Evolutionary conservation across 768 basidiomycete species (phyloP), one percentile per base, ranked within the genome.

Genomic region (Mycena maculata): DNA sequence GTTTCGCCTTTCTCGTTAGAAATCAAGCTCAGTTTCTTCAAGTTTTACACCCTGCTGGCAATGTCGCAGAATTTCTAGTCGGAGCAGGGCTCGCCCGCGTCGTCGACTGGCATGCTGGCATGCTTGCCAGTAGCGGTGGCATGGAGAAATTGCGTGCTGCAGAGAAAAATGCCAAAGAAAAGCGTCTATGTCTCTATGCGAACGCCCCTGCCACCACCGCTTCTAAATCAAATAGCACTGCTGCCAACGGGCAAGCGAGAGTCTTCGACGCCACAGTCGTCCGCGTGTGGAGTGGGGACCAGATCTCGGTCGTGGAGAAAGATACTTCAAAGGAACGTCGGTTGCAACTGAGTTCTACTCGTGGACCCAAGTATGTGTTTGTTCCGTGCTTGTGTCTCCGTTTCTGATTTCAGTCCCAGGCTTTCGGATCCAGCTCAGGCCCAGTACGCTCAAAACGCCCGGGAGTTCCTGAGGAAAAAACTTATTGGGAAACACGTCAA

Each of bases 61-160:
- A 98, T 78, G 91, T 99, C 27, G 96, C 95, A 15, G 94, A 97
- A 72, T 90, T 92, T 77, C 84, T 99, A 41, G 89, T 95, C 30
- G 87, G 86, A 5, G 87, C 88, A 48, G 96, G 97, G 30, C 84
- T 98, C 2, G 97, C 96, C 20, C 91, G 94, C 63, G 86, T 98
- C 54, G 91, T 99, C 64, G 96, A 97, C 76, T 98, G 96, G 96
- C 97, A 99, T 77, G 96, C 97, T 18, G 96, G 96, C 23, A 92
- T 99, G 87, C 88, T 99, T 23, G 89, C 94, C 1, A 87, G 84
- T 58, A 83, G 85, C 56, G 95, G 95, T 42, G 92, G 89, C 6
- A 94, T 98, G 88, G 95, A 96, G 73, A 90, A 89, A 44, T 85
- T 98, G 30, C 90, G 96, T 56, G 87, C 88, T 1, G 94, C 94